Evolutionary conservation across 73 alveolate species (phyloP).

Genomic region (Uronychia setigera): DNA sequence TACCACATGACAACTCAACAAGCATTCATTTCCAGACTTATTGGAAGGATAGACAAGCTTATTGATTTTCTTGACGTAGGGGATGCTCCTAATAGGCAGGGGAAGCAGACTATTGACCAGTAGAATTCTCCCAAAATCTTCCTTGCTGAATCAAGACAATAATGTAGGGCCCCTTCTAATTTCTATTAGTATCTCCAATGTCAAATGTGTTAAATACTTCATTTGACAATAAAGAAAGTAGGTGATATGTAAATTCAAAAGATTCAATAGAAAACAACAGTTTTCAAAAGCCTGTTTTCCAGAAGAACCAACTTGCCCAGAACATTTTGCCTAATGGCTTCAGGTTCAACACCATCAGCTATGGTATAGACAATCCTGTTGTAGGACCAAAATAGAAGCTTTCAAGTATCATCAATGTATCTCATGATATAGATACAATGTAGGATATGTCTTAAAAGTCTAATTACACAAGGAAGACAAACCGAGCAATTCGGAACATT

Average conservation of each 20-base stretch:
- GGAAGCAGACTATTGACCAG: neutral
- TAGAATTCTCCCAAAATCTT: neutral
- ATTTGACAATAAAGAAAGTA: no score
- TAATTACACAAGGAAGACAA: neutral
- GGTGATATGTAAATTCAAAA: no score
- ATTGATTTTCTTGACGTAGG: neutral
- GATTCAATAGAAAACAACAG: neutral
- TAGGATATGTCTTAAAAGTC: neutral
- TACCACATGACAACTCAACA: neutral
- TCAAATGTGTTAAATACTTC: no score
- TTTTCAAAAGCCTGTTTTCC: neutral
- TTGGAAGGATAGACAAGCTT: neutral
- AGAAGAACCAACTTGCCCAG: no score
- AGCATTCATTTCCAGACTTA: neutral
- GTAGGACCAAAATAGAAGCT: neutral
- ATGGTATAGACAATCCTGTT: neutral
- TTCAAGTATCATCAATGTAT: neutral
- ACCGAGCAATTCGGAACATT: no score
- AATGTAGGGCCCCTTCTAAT: neutral
- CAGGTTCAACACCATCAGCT: neutral
- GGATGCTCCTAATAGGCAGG: neutral
- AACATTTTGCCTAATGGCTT: neutral
- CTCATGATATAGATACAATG: neutral
- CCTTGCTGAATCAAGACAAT: neutral
- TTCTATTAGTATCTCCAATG: no score